A percentile compares a stretch with the other conserved stretches of the same genome.
Evolutionary conservation across 2,329 filamentous ascomycete species (phyloP).

Genomic region (Diaporthe citri): DNA sequence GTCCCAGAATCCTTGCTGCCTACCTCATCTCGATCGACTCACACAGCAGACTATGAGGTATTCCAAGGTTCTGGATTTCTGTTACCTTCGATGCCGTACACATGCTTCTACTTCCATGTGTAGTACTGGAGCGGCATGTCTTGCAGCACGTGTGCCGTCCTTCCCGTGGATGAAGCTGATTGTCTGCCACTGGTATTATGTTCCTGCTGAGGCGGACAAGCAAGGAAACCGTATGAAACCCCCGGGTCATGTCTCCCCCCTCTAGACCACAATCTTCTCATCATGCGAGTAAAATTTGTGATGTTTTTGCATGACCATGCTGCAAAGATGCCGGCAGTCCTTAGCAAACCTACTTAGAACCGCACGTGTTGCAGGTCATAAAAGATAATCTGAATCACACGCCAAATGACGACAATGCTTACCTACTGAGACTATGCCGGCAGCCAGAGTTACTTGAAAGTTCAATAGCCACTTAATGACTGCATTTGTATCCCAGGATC

Average conservation of each 20-base stretch:
- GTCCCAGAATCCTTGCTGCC: constrained; percentile 26
- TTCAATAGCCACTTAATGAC: too few species aligned
- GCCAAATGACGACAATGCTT: too few species aligned
- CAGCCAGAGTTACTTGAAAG: too few species aligned
- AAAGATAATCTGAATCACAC: too few species aligned
- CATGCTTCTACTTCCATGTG: background rate
- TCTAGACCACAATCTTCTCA: background rate
- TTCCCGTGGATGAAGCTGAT: background rate
- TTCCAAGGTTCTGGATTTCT: constrained; percentile 12
- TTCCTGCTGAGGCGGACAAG: background rate
- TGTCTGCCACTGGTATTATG: background rate
- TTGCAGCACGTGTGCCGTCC: background rate
- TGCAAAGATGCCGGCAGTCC: too few species aligned
- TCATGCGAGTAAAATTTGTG: background rate
- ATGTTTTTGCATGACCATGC: background rate
- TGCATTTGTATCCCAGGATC: too few species aligned
- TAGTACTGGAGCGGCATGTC: background rate
- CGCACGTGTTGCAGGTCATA: too few species aligned
- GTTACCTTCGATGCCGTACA: background rate
- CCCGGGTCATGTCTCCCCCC: background rate
- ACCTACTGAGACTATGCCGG: too few species aligned
- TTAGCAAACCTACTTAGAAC: too few species aligned
- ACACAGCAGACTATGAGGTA: background rate
- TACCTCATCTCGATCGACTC: constrained; percentile 30
- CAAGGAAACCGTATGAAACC: too few species aligned